Evolutionary conservation across 768 basidiomycete genomes (phyloP).

Genomic region (Naganishia onofrii): DNA sequence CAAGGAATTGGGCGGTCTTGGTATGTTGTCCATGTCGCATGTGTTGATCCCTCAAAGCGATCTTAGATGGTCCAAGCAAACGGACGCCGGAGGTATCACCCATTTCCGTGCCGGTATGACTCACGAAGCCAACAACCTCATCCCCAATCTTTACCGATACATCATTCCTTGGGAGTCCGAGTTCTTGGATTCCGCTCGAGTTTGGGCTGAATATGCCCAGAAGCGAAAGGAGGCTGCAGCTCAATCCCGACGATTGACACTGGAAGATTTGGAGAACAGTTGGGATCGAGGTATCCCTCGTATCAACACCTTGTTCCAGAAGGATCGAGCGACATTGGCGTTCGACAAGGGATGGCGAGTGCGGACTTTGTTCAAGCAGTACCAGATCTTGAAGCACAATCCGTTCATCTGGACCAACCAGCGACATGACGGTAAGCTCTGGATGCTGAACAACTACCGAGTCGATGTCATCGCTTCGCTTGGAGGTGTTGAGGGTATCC

Average conservation of each 20-base stretch:
- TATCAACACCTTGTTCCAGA: slow-evolving; percentile 98
- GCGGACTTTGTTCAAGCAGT: slow-evolving; percentile 96
- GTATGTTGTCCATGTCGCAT: slow-evolving; percentile 99
- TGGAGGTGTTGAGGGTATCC: slow-evolving; percentile 58
- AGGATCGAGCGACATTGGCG: slow-evolving; percentile 92
- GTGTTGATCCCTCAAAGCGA: slow-evolving; percentile 98
- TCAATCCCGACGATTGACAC: slow-evolving; percentile 89
- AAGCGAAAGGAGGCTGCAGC: slow-evolving; percentile 99
- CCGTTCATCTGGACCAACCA: slow-evolving; percentile 99
- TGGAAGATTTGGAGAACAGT: slow-evolving; percentile 96
- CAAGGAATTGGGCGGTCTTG: slow-evolving; percentile 96
- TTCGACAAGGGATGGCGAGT: slow-evolving; percentile 99
- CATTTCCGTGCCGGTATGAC: slow-evolving; percentile 99
- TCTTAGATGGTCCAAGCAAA: slow-evolving; percentile 96
- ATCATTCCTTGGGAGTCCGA: slow-evolving; percentile 97
- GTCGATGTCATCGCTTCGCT: slow-evolving; percentile 84
- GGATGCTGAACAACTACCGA: slow-evolving; percentile 94
- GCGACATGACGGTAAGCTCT: slow-evolving; percentile 90
- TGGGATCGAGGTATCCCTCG: slow-evolving; percentile 78
- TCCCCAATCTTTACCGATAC: slow-evolving; percentile 95
- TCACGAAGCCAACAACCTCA: slow-evolving; percentile 69
- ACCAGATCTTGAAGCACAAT: slow-evolving; percentile 70
- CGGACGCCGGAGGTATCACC: slow-evolving; percentile 92
- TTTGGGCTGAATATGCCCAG: slow-evolving; percentile 99
- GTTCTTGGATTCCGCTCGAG: slow-evolving; percentile 94